Evolutionary conservation across 2,329 filamentous ascomycete species (phyloP).

Genomic region (Aspergillus cejpii): DNA sequence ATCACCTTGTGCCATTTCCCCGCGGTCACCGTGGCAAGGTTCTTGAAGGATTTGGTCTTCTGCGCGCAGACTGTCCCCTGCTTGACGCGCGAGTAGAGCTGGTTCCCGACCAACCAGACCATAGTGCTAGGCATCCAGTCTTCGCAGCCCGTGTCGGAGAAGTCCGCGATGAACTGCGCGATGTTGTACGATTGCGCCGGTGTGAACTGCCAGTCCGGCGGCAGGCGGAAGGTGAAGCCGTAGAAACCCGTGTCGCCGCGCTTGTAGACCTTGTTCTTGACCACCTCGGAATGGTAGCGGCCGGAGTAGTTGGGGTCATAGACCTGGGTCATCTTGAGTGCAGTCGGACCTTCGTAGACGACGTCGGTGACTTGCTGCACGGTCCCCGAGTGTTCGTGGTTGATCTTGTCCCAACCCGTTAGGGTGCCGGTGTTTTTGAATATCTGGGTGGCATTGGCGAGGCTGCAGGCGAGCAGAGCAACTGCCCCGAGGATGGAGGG

Average conservation of each 20-base stretch:
- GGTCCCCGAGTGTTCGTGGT: slow-evolving; percentile 40
- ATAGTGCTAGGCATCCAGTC: slow-evolving; percentile 47
- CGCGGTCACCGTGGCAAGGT: slow-evolving; percentile 37
- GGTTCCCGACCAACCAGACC: slow-evolving; percentile 43
- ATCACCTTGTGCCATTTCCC: slow-evolving; percentile 46
- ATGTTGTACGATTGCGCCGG: slow-evolving; percentile 44
- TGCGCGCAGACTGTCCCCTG: slow-evolving; percentile 37
- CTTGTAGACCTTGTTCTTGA: slow-evolving; percentile 42
- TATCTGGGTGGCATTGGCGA: slow-evolving; percentile 12
- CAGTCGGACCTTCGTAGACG: slow-evolving; percentile 33
- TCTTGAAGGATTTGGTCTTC: slow-evolving; percentile 26
- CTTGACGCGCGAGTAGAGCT: slow-evolving; percentile 43
- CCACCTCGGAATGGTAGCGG: slow-evolving; percentile 48
- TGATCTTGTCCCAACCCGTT: slow-evolving; percentile 38
- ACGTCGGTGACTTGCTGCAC: slow-evolving; percentile 41
- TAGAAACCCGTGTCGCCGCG: slow-evolving; percentile 45
- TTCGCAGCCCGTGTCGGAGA: slow-evolving; percentile 41
- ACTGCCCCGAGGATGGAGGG: not conserved
- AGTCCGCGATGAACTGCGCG: slow-evolving; percentile 49
- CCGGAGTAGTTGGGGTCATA: slow-evolving; percentile 40
- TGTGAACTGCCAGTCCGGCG: slow-evolving; percentile 43
- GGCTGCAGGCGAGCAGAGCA: not conserved
- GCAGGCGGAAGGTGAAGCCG: slow-evolving; percentile 48
- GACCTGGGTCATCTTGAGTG: slow-evolving; percentile 40
- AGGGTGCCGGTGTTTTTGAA: slow-evolving; percentile 27